phyloP scores from a whole-genome alignment of 2,329 filamentous ascomycete species.

The Aspergillus sp. region DNA sequence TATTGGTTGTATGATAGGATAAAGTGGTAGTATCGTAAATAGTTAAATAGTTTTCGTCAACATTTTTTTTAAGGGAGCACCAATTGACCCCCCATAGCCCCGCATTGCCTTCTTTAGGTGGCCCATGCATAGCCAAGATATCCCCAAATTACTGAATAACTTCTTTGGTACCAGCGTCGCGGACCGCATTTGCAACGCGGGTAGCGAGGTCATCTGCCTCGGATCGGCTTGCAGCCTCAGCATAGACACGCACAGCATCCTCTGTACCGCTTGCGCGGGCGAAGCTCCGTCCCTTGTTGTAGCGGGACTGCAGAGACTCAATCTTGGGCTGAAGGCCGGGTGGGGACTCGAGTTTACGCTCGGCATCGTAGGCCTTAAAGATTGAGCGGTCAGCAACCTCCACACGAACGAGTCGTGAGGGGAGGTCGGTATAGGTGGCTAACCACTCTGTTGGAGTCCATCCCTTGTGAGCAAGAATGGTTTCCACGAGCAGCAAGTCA shows the following conservation, averaged over 20 bases:
- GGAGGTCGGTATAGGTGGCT: slow-evolving; percentile 87
- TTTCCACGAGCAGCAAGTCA: slow-evolving; percentile 93
- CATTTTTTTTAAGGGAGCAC: background rate
- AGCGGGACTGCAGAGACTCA: slow-evolving; percentile 83
- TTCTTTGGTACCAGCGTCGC: slow-evolving; percentile 50
- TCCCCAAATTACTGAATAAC: slow-evolving; percentile 14
- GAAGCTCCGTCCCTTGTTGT: slow-evolving; percentile 85
- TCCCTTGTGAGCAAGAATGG: slow-evolving; percentile 90
- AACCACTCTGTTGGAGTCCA: slow-evolving; percentile 93
- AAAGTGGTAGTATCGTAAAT: slow-evolving; percentile 7
- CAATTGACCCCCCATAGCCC: background rate
- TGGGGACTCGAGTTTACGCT: slow-evolving; percentile 80
- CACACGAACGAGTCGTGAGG: slow-evolving; percentile 91
- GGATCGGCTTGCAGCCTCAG: slow-evolving; percentile 83
- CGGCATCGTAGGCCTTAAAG: slow-evolving; percentile 89
- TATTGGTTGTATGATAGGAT: slow-evolving; percentile 15
- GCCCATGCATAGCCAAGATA: background rate
- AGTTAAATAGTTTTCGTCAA: slow-evolving; percentile 4
- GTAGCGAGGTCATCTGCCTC: slow-evolving; percentile 89
- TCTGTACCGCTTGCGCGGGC: slow-evolving; percentile 92
- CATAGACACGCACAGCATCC: slow-evolving; percentile 93
- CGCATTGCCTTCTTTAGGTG: background rate
- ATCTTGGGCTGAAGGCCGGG: slow-evolving; percentile 80
- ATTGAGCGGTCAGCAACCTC: slow-evolving; percentile 84
- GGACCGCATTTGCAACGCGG: slow-evolving; percentile 75